Evolutionary conservation across 2,329 filamentous ascomycete species (phyloP), one percentile per base, ranked within the genome.

Genomic region (Neurospora crassa): DNA sequence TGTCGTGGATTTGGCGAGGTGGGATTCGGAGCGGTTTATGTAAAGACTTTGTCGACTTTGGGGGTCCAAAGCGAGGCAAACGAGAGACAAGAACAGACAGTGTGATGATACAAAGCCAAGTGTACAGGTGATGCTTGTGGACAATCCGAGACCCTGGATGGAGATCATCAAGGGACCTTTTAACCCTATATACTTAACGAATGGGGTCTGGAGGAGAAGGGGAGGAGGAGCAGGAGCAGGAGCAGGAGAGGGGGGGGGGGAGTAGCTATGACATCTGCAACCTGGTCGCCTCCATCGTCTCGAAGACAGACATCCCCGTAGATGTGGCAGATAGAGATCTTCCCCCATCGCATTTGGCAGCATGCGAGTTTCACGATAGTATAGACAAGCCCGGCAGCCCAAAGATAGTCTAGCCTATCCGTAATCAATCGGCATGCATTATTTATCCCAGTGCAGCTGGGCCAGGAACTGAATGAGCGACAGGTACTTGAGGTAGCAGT

Each of bases 281-380:
- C 29, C 53, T 37, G 29, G 53, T 63, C 24, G 29, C 16, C 53
- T 63, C 53, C 29, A 37, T 63, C 53, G 20, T 70, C 34, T 67
- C 43, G 40, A 67, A 47, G 24, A 53, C 40, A 40, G 16, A 68
- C 37, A 68, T 40, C 11, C 11, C 53, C 7, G 43, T 47, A 47
- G 68, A 53, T 70, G 59, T 53, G 29, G 20, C 69, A 70, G 71
- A 72, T 70, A 70, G 67, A 63, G 72, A 75, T 74, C 73, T 68
- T 70, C 53, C 70, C 18, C 70, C 68, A 67, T 72, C 70, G 70
- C 69, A 70, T 67, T 40, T 67, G 69, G 70, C 70, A 73, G 72
- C 68, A 71, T 69, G 53, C 53, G 53, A 63, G 67, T 68, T 67
- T 70, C 40, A 42, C n/a, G 12, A 68, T 68, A 47, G 53, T 43